Evolutionary conservation across 2,329 filamentous ascomycete genomes (phyloP).

Genomic region (Fusarium secorum): DNA sequence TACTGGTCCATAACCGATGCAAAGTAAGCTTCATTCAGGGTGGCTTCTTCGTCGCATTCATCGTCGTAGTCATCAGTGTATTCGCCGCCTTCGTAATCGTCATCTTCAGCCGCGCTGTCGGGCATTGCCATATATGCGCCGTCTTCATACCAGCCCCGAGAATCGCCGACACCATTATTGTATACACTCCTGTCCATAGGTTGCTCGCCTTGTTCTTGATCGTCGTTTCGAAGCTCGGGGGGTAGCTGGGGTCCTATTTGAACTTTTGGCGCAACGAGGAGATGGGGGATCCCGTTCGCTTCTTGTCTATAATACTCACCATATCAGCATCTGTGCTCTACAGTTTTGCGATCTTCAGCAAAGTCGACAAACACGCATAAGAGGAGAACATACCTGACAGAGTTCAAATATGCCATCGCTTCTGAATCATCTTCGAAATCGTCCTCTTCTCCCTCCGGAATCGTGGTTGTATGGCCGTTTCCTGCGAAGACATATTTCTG

Average conservation of each 20-base stretch:
- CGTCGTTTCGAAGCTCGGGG: conserved; percentile 42
- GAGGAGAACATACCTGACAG: conserved; percentile 69
- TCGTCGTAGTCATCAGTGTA: conserved; percentile 39
- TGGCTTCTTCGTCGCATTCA: conserved; percentile 35
- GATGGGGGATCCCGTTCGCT: conserved; percentile 75
- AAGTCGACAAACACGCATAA: conserved; percentile 6
- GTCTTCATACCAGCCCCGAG: conserved; percentile 74
- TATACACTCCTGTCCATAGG: conserved; percentile 56
- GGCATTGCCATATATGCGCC: conserved; percentile 78
- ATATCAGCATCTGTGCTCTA: conserved; percentile 54
- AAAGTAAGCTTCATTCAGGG: conserved; percentile 73
- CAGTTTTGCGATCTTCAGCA: conserved; percentile 42
- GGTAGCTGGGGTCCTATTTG: conserved; percentile 62
- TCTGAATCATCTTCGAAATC: conserved; percentile 74
- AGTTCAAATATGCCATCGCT: conserved; percentile 73
- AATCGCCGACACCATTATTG: conserved; percentile 58
- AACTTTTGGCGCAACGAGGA: conserved; percentile 70
- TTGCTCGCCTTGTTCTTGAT: conserved; percentile 43
- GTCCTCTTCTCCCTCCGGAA: conserved; percentile 62
- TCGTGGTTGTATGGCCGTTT: conserved; percentile 58
- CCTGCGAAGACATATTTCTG: conserved; percentile 76
- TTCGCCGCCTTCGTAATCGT: conserved; percentile 42
- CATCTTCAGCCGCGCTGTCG: conserved; percentile 45
- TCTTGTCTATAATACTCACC: conserved; percentile 70
- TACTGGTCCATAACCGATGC: conserved; percentile 71